Evolutionary conservation across 2,329 filamentous ascomycete genomes (phyloP), one percentile per base, ranked within the genome.

Genomic region (Ascosphaera apis): DNA sequence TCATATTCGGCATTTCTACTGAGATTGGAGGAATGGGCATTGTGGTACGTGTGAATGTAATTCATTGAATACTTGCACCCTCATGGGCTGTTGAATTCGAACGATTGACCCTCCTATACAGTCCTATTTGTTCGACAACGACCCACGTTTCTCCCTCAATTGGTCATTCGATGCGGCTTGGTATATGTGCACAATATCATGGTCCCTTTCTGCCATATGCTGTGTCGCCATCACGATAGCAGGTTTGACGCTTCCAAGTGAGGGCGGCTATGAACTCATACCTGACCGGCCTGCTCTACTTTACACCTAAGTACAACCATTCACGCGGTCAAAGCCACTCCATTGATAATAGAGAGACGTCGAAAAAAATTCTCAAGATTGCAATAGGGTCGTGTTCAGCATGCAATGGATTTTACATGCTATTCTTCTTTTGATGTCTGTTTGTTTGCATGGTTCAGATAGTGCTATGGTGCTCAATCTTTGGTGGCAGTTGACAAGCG

Each of bases 191-290:
- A 73, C 67, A 16, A 58, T 67, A 17, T 71, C 66, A 44, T 74
- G 69, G 67, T 60, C 55, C 37, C 50, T 71, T 2, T 55, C 67
- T 40, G 43, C 67, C 23, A 41, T 71, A 12, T 63, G 67, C 38
- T 62, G 61, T 0, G 49, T 62, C 11, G 71, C 67, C 9, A 60
- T 93, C 37, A 60, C 67, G 1, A 56, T 71, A 8, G 77, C 79
- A 1, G 76, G 75, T 3, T 69, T 72, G 40, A 54, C 77, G 15
- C 60, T 92, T 31, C 76, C 81, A 1, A 67, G 72, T 0, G 84
- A 93, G 52, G 80, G 78, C 47, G 84, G 81, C 38, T 93, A 92
- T 57, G 80, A 91, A 52, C 67, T 80, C 42, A 81, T 73, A 49
- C 71, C 61, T 5, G 57, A 61, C 36, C 48, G 51, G 25, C 42